These are phyloP conservation scores for Tuctoria greenei DNA, from an alignment of 176 grass and related monocot species.

Conservation along the genomic window DNA sequence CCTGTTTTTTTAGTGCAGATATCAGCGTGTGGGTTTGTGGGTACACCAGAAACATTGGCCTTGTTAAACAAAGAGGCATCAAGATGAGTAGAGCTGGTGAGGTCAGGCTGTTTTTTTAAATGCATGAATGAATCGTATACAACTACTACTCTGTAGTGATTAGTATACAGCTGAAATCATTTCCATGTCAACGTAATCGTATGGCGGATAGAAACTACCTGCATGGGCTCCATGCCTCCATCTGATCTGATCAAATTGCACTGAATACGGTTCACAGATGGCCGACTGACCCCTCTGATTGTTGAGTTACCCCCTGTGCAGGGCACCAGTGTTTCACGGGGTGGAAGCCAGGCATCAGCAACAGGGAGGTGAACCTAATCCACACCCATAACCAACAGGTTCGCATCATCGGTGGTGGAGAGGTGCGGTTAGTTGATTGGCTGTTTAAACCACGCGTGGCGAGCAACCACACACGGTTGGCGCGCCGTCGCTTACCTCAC, in stretches of 20 bases:
- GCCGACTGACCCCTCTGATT: neutral
- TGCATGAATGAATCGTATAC: conserved; percentile 18
- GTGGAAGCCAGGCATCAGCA: conserved; percentile 4
- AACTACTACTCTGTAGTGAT: conserved; percentile 28
- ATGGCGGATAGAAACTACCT: neutral
- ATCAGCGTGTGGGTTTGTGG: conserved; percentile 25
- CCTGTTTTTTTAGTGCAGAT: neutral
- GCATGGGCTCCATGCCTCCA: neutral
- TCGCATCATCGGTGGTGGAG: conserved; percentile 26
- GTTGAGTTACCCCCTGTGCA: neutral
- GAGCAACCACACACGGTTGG: conserved; percentile 29
- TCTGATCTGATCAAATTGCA: neutral
- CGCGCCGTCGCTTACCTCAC: conserved; percentile 46
- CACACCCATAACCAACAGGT: conserved; percentile 9
- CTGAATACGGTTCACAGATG: neutral
- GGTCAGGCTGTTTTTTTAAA: conserved; percentile 20
- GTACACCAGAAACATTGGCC: conserved; percentile 37
- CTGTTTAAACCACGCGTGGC: conserved; percentile 28
- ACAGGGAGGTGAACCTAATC: conserved; percentile 27
- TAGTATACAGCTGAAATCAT: neutral
- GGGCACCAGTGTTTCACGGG: conserved; percentile 22
- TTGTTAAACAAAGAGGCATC: conserved; percentile 28
- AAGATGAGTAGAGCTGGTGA: conserved; percentile 37
- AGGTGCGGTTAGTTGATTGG: conserved; percentile 45
- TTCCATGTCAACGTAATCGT: conserved; percentile 24